These are phyloP conservation scores for Penicillium sp. DNA, from an alignment of 2,329 filamentous ascomycete species.

Conservation along the genomic window DNA sequence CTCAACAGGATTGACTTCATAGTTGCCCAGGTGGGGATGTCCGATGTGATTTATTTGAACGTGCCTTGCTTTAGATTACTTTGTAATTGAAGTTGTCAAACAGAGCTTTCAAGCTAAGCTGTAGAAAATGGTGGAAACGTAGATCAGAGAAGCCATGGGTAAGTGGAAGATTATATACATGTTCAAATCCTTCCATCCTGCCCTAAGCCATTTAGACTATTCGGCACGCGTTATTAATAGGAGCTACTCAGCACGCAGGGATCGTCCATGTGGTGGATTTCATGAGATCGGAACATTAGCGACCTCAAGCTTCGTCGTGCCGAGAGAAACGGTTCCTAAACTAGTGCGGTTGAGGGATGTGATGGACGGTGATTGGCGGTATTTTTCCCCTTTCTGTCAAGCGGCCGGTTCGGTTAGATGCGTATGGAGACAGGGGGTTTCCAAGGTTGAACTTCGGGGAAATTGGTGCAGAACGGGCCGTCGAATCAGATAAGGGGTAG, in stretches of 20 bases:
- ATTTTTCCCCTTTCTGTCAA: not conserved
- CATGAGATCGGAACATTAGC: not conserved
- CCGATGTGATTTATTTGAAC: not conserved
- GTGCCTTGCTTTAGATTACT: too few species aligned
- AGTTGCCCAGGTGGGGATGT: not conserved
- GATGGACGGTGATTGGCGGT: not conserved
- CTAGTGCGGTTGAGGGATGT: not conserved
- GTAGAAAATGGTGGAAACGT: not conserved
- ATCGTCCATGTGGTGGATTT: not conserved
- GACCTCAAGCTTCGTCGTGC: not conserved
- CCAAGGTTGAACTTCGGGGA: not conserved
- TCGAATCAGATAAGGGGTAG: not conserved
- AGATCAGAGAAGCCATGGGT: not conserved
- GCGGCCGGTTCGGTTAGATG: not conserved
- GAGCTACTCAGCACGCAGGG: not conserved
- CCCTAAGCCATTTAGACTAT: not conserved
- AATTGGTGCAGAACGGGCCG: not conserved
- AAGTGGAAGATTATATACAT: not conserved
- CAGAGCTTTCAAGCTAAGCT: not conserved
- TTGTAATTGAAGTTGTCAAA: not conserved
- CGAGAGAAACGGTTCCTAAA: not conserved
- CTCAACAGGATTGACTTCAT: conserved; percentile 9
- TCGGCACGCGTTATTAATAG: not conserved
- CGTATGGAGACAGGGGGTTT: not conserved
- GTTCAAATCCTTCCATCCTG: not conserved